A percentile compares a stretch with the other conserved stretches of the same genome.
phyloP scores from a whole-genome alignment of 352 stramenopile genomes.

The Albugo candida region DNA sequence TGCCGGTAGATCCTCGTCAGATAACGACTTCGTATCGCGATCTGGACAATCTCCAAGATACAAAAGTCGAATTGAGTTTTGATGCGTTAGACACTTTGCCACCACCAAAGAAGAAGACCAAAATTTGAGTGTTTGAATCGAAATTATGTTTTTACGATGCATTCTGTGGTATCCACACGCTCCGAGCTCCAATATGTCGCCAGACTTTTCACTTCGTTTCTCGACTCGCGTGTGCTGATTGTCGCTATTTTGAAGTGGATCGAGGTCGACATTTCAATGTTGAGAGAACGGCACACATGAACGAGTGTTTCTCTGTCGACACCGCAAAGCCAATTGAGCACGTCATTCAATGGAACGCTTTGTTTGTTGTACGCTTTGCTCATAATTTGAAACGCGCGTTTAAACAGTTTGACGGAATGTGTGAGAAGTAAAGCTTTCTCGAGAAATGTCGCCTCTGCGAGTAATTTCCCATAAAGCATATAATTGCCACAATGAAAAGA shows the following conservation, averaged over 20 bases:
- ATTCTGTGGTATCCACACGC: too few relatives aligned
- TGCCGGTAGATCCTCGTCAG: constrained; percentile 59
- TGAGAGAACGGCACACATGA: constrained; percentile 20
- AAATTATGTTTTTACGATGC: too few relatives aligned
- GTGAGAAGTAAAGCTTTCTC: constrained; percentile 21
- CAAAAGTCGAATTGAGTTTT: constrained; percentile 71
- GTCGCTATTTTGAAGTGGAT: neutral
- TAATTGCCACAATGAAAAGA: constrained; percentile 30
- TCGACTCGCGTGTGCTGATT: too few relatives aligned
- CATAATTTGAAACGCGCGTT: constrained; percentile 16
- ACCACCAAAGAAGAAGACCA: constrained; percentile 74
- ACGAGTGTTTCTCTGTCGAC: constrained; percentile 7
- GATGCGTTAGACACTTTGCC: constrained; percentile 57
- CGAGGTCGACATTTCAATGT: constrained; percentile 15
- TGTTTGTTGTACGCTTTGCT: constrained; percentile 46
- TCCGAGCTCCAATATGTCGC: too few relatives aligned
- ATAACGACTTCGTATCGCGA: constrained; percentile 73
- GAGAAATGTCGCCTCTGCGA: constrained; percentile 15
- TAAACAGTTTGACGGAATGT: constrained; percentile 22
- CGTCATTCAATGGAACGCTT: constrained; percentile 18
- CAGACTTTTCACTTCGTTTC: too few relatives aligned
- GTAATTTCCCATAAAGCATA: constrained; percentile 12
- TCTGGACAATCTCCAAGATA: constrained; percentile 63
- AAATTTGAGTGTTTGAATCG: constrained; percentile 19
- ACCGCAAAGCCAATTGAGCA: constrained; percentile 17